Evolutionary conservation across 176 grass and related monocot genomes (phyloP).

Genomic region (Pontederia paniculata): DNA sequence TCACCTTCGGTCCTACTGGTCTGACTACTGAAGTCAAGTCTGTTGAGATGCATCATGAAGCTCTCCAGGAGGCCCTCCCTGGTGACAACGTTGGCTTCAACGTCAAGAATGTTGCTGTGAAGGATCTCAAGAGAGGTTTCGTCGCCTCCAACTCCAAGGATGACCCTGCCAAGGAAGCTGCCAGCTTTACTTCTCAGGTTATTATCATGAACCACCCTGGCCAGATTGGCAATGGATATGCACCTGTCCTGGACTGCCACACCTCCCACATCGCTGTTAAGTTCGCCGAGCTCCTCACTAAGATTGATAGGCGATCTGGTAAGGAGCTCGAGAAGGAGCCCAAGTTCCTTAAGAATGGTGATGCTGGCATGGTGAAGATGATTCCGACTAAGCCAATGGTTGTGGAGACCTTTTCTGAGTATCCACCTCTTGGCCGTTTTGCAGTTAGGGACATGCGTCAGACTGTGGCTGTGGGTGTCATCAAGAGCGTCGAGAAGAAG

Average conservation of each 20-base stretch:
- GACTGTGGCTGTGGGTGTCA: constrained; percentile 73
- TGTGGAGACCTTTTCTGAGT: constrained; percentile 57
- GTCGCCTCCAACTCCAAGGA: constrained; percentile 90
- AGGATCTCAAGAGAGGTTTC: no score
- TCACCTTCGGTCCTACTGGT: constrained; percentile 64
- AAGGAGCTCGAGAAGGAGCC: constrained; percentile 93
- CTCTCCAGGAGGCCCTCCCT: constrained; percentile 65
- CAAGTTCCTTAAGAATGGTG: constrained; percentile 90
- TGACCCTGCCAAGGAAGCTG: no score
- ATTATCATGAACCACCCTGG: constrained; percentile 99
- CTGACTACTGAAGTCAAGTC: constrained; percentile 88
- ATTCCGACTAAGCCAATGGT: constrained; percentile 96
- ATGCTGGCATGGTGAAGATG: constrained; percentile 87
- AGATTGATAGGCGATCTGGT: constrained; percentile 78
- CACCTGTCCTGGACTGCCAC: constrained; percentile 84
- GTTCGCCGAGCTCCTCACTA: constrained; percentile 75
- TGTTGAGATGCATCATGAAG: constrained; percentile 93
- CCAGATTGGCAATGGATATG: constrained; percentile 74
- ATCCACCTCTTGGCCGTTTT: constrained; percentile 63
- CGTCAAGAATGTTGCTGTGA: no score
- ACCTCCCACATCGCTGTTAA: constrained; percentile 90
- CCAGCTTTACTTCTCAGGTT: constrained; percentile 76
- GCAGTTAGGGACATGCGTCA: constrained; percentile 73
- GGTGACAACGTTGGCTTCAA: no score
- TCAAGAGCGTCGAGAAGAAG: constrained; percentile 81